phyloP scores from a whole-genome alignment of 352 stramenopile genomes.

The Globisporangium apiculatum region DNA sequence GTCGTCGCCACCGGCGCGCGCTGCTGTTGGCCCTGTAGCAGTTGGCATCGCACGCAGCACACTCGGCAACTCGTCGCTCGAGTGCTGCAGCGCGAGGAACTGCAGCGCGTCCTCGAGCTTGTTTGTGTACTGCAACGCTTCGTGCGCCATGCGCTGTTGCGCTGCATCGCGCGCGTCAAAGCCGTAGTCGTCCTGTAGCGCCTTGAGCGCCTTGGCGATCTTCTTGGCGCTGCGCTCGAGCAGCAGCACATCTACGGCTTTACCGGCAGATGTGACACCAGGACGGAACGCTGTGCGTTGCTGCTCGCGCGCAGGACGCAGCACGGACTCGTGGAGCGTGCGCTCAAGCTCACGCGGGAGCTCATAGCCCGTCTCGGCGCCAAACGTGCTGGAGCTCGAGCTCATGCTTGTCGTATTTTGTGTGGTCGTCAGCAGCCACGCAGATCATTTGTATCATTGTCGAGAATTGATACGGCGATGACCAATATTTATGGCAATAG shows the following conservation, averaged over 20 bases:
- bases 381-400: too few relatives aligned
- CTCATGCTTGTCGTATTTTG: too few relatives aligned
- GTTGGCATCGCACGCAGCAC: slow-evolving; percentile 28
- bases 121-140: slow-evolving; percentile 56
- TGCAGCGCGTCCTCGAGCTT: slow-evolving; percentile 56
- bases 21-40: neutral
- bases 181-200: slow-evolving; percentile 47
- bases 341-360: slow-evolving; percentile 46
- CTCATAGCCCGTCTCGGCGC: slow-evolving; percentile 24
- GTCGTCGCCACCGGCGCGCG: slow-evolving; percentile 6
- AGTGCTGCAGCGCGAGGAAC: slow-evolving; percentile 51
- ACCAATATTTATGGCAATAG: too few relatives aligned
- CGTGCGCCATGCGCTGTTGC: slow-evolving; percentile 13
- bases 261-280: slow-evolving; percentile 23
- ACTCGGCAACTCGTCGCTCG: slow-evolving; percentile 46
- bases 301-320: slow-evolving; percentile 12
- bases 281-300: slow-evolving; percentile 44
- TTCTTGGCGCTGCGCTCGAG: slow-evolving; percentile 40
- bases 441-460: too few relatives aligned
- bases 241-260: slow-evolving; percentile 31
- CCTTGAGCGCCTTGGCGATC: slow-evolving; percentile 33
- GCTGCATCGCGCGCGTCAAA: slow-evolving; percentile 10
- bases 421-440: too few relatives aligned
- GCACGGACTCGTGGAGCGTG: slow-evolving; percentile 35
- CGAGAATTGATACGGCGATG: too few relatives aligned